Percentiles rank a stretch among this genome's conserved stretches.
Conservation (phyloP, 768 basidiomycete species). For the Suillus clintonianus region DNA sequence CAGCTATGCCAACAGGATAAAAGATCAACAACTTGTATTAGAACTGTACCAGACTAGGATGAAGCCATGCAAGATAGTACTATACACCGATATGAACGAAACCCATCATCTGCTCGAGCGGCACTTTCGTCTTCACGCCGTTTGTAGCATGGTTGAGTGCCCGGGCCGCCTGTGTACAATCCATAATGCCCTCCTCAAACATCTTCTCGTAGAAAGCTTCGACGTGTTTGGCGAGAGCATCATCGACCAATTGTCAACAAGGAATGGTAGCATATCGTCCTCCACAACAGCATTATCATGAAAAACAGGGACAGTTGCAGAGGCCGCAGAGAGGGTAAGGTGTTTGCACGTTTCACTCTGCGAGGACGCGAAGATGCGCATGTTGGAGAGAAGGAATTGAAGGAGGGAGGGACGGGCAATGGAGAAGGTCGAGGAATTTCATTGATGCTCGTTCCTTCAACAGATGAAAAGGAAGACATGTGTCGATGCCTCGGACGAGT, state of each 20-base stretch:
- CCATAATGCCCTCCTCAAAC: too few species aligned
- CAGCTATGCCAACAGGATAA: too few species aligned
- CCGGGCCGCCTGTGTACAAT: too few species aligned
- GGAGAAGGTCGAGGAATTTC: slow-evolving; percentile 42
- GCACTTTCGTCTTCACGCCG: too few species aligned
- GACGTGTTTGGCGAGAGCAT: too few species aligned
- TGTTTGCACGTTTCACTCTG: slow-evolving; percentile 38
- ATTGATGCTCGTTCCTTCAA: slow-evolving; percentile 38
- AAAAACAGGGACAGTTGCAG: slow-evolving; percentile 12
- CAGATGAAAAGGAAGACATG: slow-evolving; percentile 23
- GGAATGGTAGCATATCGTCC: slow-evolving; percentile 45
- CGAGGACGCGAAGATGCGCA: slow-evolving; percentile 4
- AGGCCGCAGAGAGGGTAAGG: slow-evolving; percentile 39
- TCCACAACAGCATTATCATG: slow-evolving; percentile 11
- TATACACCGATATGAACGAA: too few species aligned
- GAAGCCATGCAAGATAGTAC: too few species aligned
- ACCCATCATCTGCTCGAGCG: too few species aligned
- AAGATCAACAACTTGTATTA: too few species aligned
- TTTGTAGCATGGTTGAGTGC: too few species aligned
- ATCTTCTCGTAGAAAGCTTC: too few species aligned
- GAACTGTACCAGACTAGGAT: too few species aligned
- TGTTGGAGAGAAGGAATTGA: slow-evolving; percentile 5
- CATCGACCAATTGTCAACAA: slow-evolving; percentile 31
- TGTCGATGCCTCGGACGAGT: slow-evolving; percentile 49
- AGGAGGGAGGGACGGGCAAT: slow-evolving; percentile 48